A percentile compares a stretch with the other conserved stretches of the same genome.
Evolutionary conservation across 2,329 filamentous ascomycete genomes (phyloP).

Genomic region (Aspergillus sp.): DNA sequence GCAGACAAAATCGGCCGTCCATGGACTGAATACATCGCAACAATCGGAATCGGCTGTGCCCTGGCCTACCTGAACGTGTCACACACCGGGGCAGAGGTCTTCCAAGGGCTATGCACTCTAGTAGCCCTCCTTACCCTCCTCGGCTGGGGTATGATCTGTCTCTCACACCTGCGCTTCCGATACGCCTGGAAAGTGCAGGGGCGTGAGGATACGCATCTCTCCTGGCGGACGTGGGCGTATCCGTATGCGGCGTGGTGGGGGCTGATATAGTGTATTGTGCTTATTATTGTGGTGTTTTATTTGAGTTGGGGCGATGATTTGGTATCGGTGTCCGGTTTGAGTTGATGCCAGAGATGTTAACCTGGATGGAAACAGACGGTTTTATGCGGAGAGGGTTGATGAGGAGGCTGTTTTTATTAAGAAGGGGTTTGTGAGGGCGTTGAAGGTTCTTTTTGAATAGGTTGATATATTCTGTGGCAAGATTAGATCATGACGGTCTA

Average conservation of each 20-base stretch:
- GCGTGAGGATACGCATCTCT: constrained; percentile 35
- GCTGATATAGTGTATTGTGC: constrained; percentile 44
- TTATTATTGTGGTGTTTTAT: constrained; percentile 51
- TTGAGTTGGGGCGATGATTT: constrained; percentile 41
- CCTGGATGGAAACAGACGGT: constrained; percentile 28
- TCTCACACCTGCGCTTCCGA: constrained; percentile 47
- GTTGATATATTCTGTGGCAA: too few species aligned
- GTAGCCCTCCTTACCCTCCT: constrained; percentile 48
- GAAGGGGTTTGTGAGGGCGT: too few species aligned
- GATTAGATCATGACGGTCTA: too few species aligned
- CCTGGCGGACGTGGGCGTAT: constrained; percentile 48
- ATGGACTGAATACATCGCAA: constrained; percentile 56
- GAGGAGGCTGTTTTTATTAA: not conserved
- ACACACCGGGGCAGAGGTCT: constrained; percentile 44
- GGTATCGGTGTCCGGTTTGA: constrained; percentile 41
- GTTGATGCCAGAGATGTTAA: constrained; percentile 34
- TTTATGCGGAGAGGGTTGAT: constrained; percentile 14
- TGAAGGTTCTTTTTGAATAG: too few species aligned
- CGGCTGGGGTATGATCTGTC: constrained; percentile 46
- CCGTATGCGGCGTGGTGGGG: constrained; percentile 48
- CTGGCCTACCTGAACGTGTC: constrained; percentile 47
- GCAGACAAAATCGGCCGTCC: constrained; percentile 40
- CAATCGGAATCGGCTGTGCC: constrained; percentile 67
- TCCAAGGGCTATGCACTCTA: constrained; percentile 50
- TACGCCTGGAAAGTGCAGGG: constrained; percentile 44